A percentile compares a stretch with the other conserved stretches of the same genome.
Conservation (phyloP, 2,329 filamentous ascomycete species). For the Atkinsonella hypoxylon region DNA sequence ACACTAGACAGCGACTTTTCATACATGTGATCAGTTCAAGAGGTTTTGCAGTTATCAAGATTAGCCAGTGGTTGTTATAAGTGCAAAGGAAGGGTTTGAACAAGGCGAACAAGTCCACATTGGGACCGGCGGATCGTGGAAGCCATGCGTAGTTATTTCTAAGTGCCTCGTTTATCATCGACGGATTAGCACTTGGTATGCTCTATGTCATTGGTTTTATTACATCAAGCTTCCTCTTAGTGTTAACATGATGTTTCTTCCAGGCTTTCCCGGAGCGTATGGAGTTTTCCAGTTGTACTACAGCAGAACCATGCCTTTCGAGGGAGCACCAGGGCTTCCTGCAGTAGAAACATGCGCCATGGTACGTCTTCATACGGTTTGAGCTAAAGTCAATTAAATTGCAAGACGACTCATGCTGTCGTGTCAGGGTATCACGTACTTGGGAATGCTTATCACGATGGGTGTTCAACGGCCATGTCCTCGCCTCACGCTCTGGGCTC, state of each 20-base stretch:
- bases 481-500: slow-evolving; percentile 23
- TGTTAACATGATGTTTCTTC: not conserved
- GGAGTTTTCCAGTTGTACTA: slow-evolving; percentile 59
- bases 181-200: slow-evolving; percentile 10
- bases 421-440: slow-evolving; percentile 35
- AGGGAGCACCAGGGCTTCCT: slow-evolving; percentile 35
- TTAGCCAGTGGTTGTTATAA: too few relatives aligned
- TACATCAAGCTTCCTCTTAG: not conserved
- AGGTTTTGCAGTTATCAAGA: too few relatives aligned
- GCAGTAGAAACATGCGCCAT: slow-evolving; percentile 48
- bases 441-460: slow-evolving; percentile 34
- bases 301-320: slow-evolving; percentile 41
- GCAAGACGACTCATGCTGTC: not conserved
- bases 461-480: slow-evolving; percentile 29
- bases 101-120: not conserved
- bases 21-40: too few relatives aligned
- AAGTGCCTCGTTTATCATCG: slow-evolving; percentile 12
- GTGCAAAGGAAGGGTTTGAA: not conserved
- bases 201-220: not conserved
- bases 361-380: slow-evolving; percentile 18
- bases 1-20: too few relatives aligned
- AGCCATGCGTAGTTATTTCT: slow-evolving; percentile 24
- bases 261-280: slow-evolving; percentile 52
- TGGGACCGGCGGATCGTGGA: slow-evolving; percentile 16
- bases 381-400: not conserved